Percentiles rank a stretch among this genome's conserved stretches.
These are phyloP conservation scores for Cystoisospora suis DNA, from an alignment of 169 alveolate species.

Conservation along the genomic window DNA sequence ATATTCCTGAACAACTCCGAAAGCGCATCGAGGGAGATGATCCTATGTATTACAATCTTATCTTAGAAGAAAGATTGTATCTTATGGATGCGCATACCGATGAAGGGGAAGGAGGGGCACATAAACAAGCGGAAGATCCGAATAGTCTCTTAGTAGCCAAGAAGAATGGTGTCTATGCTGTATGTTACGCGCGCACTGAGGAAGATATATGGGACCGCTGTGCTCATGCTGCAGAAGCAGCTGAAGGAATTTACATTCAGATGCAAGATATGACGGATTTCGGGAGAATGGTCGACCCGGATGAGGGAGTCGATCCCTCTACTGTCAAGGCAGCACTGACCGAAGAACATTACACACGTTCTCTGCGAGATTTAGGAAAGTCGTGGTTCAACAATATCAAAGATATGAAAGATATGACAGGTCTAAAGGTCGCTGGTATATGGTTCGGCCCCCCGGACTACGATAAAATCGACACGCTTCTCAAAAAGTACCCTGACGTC, in stretches of 20 bases:
- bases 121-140: not conserved
- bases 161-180: slow-evolving; percentile 17
- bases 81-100: not conserved
- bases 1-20: slow-evolving; percentile 35
- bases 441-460: slow-evolving; percentile 32
- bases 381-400: not conserved
- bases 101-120: not conserved
- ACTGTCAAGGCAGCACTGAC: not conserved
- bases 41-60: slow-evolving; percentile 28
- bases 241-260: slow-evolving; percentile 41
- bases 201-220: slow-evolving; percentile 27
- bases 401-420: not conserved
- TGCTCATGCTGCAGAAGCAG: not conserved
- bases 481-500: slow-evolving; percentile 6
- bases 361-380: not conserved
- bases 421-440: slow-evolving; percentile 25
- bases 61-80: slow-evolving; percentile 26
- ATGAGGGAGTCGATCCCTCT: slow-evolving; percentile 1
- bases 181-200: slow-evolving; percentile 16
- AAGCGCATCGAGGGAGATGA: slow-evolving; percentile 32
- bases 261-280: slow-evolving; percentile 36
- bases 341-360: not conserved
- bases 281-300: slow-evolving; percentile 2
- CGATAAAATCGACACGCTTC: not conserved
- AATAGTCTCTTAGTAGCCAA: not conserved